Conservation (phyloP, 202 grass and related monocot genomes). For the Schoenoplectus tabernaemontani region DNA sequence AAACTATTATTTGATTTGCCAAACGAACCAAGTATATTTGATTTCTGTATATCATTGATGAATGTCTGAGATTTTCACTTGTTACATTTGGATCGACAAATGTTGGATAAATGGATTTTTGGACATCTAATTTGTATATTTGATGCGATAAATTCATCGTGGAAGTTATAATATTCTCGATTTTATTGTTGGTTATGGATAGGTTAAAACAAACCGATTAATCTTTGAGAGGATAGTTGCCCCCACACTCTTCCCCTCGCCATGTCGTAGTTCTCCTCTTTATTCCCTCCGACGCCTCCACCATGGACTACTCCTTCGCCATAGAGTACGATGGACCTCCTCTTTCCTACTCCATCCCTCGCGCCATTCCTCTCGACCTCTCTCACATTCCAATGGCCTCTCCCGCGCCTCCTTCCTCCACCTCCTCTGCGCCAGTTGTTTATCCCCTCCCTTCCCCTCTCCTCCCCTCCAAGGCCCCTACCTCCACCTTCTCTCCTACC, state of each 20-base stretch:
- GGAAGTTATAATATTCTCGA: background rate
- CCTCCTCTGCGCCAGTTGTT: conserved; percentile 45
- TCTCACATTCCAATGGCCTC: conserved; percentile 70
- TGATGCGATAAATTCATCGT: background rate
- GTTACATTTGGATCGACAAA: too few species aligned
- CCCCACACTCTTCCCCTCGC: background rate
- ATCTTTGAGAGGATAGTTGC: too few species aligned
- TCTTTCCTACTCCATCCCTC: conserved; percentile 62
- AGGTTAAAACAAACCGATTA: too few species aligned
- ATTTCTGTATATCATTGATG: too few species aligned
- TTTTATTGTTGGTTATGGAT: too few species aligned
- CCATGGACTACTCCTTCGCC: conserved; percentile 69
- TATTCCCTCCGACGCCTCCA: background rate
- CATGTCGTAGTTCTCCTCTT: background rate
- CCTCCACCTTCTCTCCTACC: conserved; percentile 55
- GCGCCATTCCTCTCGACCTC: conserved; percentile 78
- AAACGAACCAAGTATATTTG: too few species aligned
- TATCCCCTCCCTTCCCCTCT: conserved; percentile 50
- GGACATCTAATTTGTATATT: too few species aligned
- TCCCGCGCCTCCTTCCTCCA: conserved; percentile 26
- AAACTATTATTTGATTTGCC: too few species aligned
- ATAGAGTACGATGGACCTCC: conserved; percentile 85
- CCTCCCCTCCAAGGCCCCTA: conserved; percentile 24
- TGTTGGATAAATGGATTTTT: too few species aligned
- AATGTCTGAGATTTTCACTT: too few species aligned